Evolutionary conservation across 2,329 filamentous ascomycete genomes (phyloP).

Genomic region (Monosporascus sp.): DNA sequence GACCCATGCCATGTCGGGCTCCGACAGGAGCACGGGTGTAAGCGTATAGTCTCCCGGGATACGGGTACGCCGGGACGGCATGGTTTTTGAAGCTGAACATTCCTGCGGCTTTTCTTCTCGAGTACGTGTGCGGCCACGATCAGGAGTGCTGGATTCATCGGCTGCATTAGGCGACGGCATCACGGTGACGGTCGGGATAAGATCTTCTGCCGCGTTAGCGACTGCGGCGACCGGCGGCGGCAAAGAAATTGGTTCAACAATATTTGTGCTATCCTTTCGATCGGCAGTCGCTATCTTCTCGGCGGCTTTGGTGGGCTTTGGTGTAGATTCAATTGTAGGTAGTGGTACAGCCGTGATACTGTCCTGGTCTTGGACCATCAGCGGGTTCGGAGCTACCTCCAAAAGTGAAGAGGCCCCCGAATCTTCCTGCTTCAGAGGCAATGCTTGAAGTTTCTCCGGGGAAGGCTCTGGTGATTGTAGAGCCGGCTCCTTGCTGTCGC

Average conservation of each 20-base stretch:
- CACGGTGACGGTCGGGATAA: neutral
- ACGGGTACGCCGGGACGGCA: slow-evolving; percentile 31
- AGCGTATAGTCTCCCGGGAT: slow-evolving; percentile 76
- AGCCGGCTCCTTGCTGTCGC: slow-evolving; percentile 36
- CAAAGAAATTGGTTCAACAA: slow-evolving; percentile 3
- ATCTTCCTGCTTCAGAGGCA: slow-evolving; percentile 29
- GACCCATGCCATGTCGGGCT: slow-evolving; percentile 76
- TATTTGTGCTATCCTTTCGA: slow-evolving; percentile 5
- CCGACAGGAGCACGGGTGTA: slow-evolving; percentile 68
- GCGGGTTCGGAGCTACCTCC: slow-evolving; percentile 13
- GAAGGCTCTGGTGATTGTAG: slow-evolving; percentile 29
- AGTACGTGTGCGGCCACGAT: neutral
- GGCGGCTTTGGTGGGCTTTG: slow-evolving; percentile 3
- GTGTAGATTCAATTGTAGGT: slow-evolving; percentile 12
- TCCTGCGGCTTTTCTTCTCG: slow-evolving; percentile 6
- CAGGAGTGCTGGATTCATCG: neutral
- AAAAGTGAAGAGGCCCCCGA: slow-evolving; percentile 17
- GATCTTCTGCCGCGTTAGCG: slow-evolving; percentile 2
- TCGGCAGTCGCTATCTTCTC: neutral
- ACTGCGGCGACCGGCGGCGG: slow-evolving; percentile 3
- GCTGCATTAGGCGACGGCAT: neutral
- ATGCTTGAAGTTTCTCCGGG: slow-evolving; percentile 22
- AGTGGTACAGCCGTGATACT: slow-evolving; percentile 13
- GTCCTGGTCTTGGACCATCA: slow-evolving; percentile 7
- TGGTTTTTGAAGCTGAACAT: slow-evolving; percentile 9